Base-by-base conservation (phyloP, 2,329 filamentous ascomycete genomes). In the Xylariales sp. region DNA sequence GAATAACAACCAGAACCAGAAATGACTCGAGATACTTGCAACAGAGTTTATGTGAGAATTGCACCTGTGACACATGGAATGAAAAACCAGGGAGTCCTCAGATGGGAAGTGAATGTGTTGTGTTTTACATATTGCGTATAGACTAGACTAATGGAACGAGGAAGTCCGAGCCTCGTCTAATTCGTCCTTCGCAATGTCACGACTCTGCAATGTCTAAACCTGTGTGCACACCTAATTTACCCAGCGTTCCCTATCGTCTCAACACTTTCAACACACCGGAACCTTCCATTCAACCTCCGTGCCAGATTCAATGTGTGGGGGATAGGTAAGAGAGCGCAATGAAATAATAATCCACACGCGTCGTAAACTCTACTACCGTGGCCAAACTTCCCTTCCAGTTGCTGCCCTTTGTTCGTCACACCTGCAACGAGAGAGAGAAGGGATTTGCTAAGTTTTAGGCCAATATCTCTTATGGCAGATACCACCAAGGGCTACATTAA, bases 41-140 rank as follows among this genome's bases (percentile, higher is more conserved):
- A 3, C n/a, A 16, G 30, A 23, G 32, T 43, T 1, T 34, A 60
- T 46, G 8, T 9, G 30, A 41, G 18, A 14, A 57, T 39, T 48
- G 32, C 10, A 45, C 49, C 52, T 18, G 18, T 49, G 10, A 49
- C 48, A 50, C 28, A 5, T 8, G 3, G 3, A 43, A 14, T 52
- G 3, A 23, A n/a, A 50, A 49, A 30, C 30, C 3, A 53, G 23
- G 23, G 18, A 56, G n/a, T 9, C 7, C 14, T 41, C 14, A 18
- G 18, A 55, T 49, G 3, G 54, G 61, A 63, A 69, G 68, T 60
- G 65, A 70, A 67, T 39, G 62, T 68, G 57, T 56, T 60, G 45
- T 71, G 60, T 69, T 70, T 68, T 68, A 71, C 68, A 69, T 64
- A 61, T 55, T 62, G 57, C 54, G 60, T 54, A 36, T 32, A 57